These are phyloP conservation scores for Alternaria angustiovoidea DNA, from an alignment of 2,329 filamentous ascomycete species.

Conservation along the genomic window DNA sequence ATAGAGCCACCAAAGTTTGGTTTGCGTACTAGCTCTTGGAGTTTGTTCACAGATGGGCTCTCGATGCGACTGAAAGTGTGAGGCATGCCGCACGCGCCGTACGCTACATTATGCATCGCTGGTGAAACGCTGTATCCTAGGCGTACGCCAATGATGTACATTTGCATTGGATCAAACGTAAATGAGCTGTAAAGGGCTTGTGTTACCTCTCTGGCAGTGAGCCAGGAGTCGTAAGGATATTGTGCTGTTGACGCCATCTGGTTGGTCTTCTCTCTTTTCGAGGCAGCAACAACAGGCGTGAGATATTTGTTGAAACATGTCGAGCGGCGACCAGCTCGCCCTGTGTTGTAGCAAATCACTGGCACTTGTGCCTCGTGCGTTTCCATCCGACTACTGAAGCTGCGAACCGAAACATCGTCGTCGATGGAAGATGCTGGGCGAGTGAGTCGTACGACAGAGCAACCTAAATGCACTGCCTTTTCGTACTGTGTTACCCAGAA, in stretches of 20 bases:
- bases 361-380: conserved; percentile 58
- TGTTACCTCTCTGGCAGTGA: conserved; percentile 71
- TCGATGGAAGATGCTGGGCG: conserved; percentile 65
- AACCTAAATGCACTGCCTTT: conserved; percentile 65
- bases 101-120: conserved; percentile 78
- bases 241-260: neutral
- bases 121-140: conserved; percentile 77
- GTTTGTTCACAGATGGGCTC: conserved; percentile 66
- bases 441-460: conserved; percentile 68
- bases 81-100: conserved; percentile 71
- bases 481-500: conserved; percentile 66
- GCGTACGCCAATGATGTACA: conserved; percentile 77
- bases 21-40: conserved; percentile 71
- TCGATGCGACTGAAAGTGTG: conserved; percentile 73
- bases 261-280: conserved; percentile 46
- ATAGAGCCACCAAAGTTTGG: conserved; percentile 75
- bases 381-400: conserved; percentile 62
- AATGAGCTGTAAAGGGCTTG: conserved; percentile 72
- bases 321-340: conserved; percentile 68
- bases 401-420: conserved; percentile 69
- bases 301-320: conserved; percentile 72
- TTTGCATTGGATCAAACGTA: conserved; percentile 72
- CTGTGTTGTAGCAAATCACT: conserved; percentile 71
- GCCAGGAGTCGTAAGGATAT: conserved; percentile 54
- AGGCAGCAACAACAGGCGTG: conserved; percentile 65